Percentiles rank a stretch among this genome's conserved stretches.
Evolutionary conservation across 352 stramenopile genomes (phyloP).

Genomic region (Paralagenidium karlingii): DNA sequence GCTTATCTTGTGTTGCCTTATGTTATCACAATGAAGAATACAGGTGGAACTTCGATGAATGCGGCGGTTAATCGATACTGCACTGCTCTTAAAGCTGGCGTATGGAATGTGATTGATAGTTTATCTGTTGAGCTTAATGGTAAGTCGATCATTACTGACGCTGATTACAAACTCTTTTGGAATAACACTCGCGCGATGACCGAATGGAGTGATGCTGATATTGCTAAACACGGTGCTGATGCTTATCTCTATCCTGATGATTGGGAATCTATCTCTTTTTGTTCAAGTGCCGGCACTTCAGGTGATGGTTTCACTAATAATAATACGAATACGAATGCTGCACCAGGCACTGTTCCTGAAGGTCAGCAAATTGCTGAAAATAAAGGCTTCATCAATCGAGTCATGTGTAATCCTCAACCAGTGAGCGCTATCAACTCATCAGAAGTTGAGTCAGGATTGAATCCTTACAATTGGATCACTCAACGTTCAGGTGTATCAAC

Average conservation of each 20-base stretch:
- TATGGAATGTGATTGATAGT: too few relatives aligned
- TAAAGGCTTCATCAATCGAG: constrained; percentile 1
- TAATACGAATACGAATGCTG: background rate
- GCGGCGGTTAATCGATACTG: too few relatives aligned
- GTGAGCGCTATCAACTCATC: background rate
- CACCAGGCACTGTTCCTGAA: background rate
- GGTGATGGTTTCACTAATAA: constrained; percentile 11
- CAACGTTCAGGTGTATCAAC: background rate
- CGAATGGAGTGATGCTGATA: constrained; percentile 5
- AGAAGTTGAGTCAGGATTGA: background rate
- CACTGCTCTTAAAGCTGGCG: too few relatives aligned
- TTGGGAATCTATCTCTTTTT: constrained; percentile 8
- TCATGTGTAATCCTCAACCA: background rate
- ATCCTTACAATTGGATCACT: background rate
- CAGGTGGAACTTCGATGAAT: too few relatives aligned
- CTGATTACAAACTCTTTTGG: too few relatives aligned
- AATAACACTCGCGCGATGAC: constrained; percentile 8
- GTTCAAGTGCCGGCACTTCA: background rate
- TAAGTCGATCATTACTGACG: too few relatives aligned
- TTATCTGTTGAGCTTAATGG: too few relatives aligned
- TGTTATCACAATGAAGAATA: too few relatives aligned
- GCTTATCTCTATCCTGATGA: constrained; percentile 9
- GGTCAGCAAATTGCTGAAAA: constrained; percentile 1
- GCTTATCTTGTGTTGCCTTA: too few relatives aligned
- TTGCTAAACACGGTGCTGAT: constrained; percentile 8